Percentiles rank a stretch among this genome's conserved stretches.
phyloP scores from a whole-genome alignment of 208 protist genomes.

The Vickermania spadyakhi region DNA sequence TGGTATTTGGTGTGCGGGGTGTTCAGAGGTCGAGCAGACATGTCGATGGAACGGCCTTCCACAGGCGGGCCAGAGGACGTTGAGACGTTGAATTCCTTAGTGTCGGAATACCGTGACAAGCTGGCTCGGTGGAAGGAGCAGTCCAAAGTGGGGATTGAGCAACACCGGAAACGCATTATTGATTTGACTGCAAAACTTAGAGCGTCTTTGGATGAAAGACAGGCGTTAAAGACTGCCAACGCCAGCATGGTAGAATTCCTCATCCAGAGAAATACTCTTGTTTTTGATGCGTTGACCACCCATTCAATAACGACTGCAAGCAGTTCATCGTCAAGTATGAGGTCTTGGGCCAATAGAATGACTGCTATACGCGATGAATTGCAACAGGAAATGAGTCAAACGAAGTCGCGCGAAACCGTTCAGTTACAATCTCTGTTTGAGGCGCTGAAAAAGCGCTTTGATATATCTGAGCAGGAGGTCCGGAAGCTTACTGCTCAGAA shows the following conservation, averaged over 20 bases:
- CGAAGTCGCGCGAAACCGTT: not conserved
- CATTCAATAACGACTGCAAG: not conserved
- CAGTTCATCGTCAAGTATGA: not conserved
- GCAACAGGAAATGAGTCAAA: not conserved
- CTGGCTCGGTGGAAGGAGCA: constrained; percentile 65
- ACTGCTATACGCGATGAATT: not conserved
- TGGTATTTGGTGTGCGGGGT: too few relatives aligned
- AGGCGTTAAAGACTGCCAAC: not conserved
- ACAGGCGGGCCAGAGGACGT: too few relatives aligned
- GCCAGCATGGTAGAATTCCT: not conserved
- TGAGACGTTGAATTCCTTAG: not conserved
- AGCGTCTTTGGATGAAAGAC: constrained; percentile 1
- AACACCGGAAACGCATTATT: constrained; percentile 47
- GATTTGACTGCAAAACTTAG: constrained; percentile 35
- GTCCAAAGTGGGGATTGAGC: constrained; percentile 62
- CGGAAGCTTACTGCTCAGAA: constrained; percentile 3
- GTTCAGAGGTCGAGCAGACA: too few relatives aligned
- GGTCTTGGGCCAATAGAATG: not conserved
- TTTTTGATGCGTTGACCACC: not conserved
- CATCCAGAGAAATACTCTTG: too few relatives aligned
- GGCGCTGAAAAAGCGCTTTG: constrained; percentile 23
- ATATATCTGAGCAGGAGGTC: constrained; percentile 11
- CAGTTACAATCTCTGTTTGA: constrained; percentile 50
- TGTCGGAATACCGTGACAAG: constrained; percentile 22
- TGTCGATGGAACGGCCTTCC: too few relatives aligned